A percentile compares a stretch with the other conserved stretches of the same genome.
Evolutionary conservation across 164 flowering plant genomes (phyloP).

Genomic region (Aristolochia contorta): DNA sequence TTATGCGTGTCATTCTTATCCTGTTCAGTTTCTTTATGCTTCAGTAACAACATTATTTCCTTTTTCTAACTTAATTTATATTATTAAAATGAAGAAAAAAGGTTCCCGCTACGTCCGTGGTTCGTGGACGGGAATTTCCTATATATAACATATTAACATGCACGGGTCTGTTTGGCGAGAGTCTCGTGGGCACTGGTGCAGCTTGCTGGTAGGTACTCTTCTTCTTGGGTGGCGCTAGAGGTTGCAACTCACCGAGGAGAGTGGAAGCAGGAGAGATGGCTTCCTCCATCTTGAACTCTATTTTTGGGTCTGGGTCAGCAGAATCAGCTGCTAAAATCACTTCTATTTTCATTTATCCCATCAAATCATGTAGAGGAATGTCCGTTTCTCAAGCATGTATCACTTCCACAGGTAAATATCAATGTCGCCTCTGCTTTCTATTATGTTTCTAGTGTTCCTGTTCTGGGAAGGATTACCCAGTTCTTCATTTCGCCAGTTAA

Average conservation of each 20-base stretch:
- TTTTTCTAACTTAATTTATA: no score
- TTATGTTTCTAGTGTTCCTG: background rate
- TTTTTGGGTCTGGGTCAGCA: slow-evolving; percentile 7
- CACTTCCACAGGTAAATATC: slow-evolving; percentile 44
- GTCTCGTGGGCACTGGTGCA: background rate
- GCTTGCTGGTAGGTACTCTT: no score
- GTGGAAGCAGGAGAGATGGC: slow-evolving; percentile 7
- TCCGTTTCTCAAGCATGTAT: slow-evolving; percentile 67
- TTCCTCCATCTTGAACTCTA: slow-evolving; percentile 8
- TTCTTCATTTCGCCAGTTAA: background rate
- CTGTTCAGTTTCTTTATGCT: no score
- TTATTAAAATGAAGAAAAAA: no score
- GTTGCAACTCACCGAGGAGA: background rate
- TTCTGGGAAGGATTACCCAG: background rate
- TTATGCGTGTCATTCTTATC: no score
- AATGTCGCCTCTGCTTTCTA: background rate
- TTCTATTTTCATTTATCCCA: slow-evolving; percentile 71
- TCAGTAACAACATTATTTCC: no score
- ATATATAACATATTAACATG: no score
- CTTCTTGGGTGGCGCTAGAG: background rate
- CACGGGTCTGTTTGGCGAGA: background rate
- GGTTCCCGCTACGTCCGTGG: no score
- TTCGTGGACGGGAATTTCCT: no score
- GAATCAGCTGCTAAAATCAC: slow-evolving; percentile 32
- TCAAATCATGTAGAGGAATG: slow-evolving; percentile 87